phyloP scores from a whole-genome alignment of 768 basidiomycete genomes.

The Boletus vinaceobasis region DNA sequence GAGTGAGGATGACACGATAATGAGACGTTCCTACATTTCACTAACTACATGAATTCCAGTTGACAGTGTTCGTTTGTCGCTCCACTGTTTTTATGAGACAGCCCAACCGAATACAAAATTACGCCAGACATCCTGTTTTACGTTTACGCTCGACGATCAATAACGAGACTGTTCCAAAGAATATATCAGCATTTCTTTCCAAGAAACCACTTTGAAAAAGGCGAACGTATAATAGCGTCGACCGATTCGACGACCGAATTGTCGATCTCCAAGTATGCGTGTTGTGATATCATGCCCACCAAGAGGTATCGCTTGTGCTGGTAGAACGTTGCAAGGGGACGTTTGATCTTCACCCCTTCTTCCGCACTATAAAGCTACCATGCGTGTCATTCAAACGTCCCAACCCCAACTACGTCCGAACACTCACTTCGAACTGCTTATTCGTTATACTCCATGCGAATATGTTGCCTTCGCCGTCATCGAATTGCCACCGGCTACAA shows the following conservation, averaged over 20 bases:
- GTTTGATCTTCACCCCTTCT: slow-evolving; percentile 23
- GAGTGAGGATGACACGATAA: slow-evolving; percentile 17
- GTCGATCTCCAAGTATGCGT: slow-evolving; percentile 37
- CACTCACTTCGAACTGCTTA: slow-evolving; percentile 12
- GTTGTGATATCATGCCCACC: slow-evolving; percentile 34
- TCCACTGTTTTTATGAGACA: background rate
- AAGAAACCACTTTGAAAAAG: background rate
- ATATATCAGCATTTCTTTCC: background rate
- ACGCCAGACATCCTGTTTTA: slow-evolving; percentile 13
- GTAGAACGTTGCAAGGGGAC: slow-evolving; percentile 35
- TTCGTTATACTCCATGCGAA: slow-evolving; percentile 19
- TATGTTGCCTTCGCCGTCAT: slow-evolving; percentile 20
- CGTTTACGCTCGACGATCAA: slow-evolving; percentile 31
- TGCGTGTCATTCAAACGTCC: background rate
- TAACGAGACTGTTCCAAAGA: slow-evolving; percentile 27
- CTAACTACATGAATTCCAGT: slow-evolving; percentile 13
- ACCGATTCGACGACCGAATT: slow-evolving; percentile 30
- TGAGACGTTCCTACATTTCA: background rate
- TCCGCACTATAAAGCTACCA: slow-evolving; percentile 27
- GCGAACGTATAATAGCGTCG: slow-evolving; percentile 36
- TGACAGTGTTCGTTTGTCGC: slow-evolving; percentile 3
- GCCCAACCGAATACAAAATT: background rate
- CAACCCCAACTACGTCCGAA: background rate
- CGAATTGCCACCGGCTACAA: slow-evolving; percentile 22
- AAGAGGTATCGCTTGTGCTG: slow-evolving; percentile 33